phyloP scores from a whole-genome alignment of 495 filamentous ascomycete species.

The Lophium mytilinum region DNA sequence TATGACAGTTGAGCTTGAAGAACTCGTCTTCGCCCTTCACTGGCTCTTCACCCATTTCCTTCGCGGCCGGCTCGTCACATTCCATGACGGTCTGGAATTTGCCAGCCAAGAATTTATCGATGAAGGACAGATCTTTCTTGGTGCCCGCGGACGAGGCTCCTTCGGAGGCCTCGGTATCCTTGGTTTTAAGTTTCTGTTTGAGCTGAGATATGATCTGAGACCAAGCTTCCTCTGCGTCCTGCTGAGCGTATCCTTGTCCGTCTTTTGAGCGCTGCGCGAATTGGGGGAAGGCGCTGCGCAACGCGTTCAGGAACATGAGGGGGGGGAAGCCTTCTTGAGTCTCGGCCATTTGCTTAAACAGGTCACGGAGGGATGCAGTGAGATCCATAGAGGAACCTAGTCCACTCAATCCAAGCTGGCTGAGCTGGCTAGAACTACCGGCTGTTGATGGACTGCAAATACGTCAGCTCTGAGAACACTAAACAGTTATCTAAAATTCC shows the following conservation, averaged over 20 bases:
- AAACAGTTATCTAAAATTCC: slow-evolving; percentile 1
- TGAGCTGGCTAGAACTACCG: slow-evolving; percentile 43
- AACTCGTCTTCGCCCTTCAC: slow-evolving; percentile 62
- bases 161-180: slow-evolving; percentile 31
- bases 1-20: slow-evolving; percentile 93
- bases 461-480: slow-evolving; percentile 2
- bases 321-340: slow-evolving; percentile 86
- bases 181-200: slow-evolving; percentile 66
- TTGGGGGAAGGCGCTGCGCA: slow-evolving; percentile 80
- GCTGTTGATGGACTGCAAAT: slow-evolving; percentile 21
- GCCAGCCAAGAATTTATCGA: slow-evolving; percentile 86
- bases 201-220: slow-evolving; percentile 90
- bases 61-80: slow-evolving; percentile 74
- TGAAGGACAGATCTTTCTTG: slow-evolving; percentile 55
- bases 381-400: slow-evolving; percentile 60
- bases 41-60: slow-evolving; percentile 66
- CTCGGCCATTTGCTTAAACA: slow-evolving; percentile 89
- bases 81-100: slow-evolving; percentile 65
- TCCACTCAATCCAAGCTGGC: slow-evolving; percentile 53
- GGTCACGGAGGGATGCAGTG: slow-evolving; percentile 68
- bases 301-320: slow-evolving; percentile 71
- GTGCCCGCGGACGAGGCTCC: slow-evolving; percentile 25
- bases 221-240: slow-evolving; percentile 98
- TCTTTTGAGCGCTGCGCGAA: slow-evolving; percentile 80
- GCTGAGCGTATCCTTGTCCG: slow-evolving; percentile 80